Percentiles rank a stretch among this genome's conserved stretches.
These are phyloP conservation scores for Fraxinus xanthoxyloides DNA, from an alignment of 305 asterid species.

Conservation along the genomic window DNA sequence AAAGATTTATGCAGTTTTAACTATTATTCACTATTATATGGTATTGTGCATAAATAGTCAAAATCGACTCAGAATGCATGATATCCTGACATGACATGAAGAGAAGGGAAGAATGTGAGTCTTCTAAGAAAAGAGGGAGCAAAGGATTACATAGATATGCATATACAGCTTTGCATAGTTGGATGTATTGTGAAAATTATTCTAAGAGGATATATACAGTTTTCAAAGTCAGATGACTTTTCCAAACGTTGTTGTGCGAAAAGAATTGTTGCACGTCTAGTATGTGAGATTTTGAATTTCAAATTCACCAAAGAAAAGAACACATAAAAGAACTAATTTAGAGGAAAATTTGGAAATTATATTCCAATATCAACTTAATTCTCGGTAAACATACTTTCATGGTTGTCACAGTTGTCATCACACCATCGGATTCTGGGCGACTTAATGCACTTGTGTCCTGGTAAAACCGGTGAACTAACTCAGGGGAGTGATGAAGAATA, in stretches of 20 bases:
- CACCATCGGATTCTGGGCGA: conserved; percentile 74
- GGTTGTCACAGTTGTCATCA: conserved; percentile 71
- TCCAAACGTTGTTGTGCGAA: conserved; percentile 1
- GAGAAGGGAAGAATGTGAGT: not conserved
- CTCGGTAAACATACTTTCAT: conserved; percentile 54
- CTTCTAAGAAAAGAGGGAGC: not conserved
- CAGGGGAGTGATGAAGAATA: conserved; percentile 83
- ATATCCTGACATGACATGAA: not conserved
- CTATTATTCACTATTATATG: not conserved
- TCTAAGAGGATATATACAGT: not conserved
- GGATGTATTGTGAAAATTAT: conserved; percentile 8
- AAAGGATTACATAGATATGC: not conserved
- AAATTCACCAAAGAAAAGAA: not conserved
- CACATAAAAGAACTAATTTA: conserved; percentile 6
- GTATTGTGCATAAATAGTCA: not conserved
- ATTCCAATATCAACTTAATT: not conserved
- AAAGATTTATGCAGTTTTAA: not conserved
- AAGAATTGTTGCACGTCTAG: not conserved
- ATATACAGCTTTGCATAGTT: conserved; percentile 3
- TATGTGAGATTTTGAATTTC: not conserved
- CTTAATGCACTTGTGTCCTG: conserved; percentile 75
- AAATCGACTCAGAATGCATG: not conserved
- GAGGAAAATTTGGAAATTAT: conserved; percentile 4
- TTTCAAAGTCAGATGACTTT: not conserved
- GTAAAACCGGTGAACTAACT: conserved; percentile 73